Evolutionary conservation across 2,329 filamentous ascomycete species (phyloP), one percentile per base, ranked within the genome.

Genomic region (Tolypocladium amazonense): DNA sequence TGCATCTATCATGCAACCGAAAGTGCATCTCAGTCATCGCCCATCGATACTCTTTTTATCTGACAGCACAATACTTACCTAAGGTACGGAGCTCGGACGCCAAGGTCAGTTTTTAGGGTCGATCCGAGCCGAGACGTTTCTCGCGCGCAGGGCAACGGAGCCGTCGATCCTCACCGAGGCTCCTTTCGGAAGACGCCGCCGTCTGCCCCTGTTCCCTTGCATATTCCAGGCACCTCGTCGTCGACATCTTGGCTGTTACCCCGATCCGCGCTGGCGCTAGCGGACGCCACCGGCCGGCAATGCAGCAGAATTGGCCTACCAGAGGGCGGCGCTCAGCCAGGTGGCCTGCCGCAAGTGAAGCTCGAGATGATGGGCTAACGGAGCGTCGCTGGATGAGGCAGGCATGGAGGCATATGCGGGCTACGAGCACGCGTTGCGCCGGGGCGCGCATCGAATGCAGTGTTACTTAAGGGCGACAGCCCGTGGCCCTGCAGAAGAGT

Each of bases 281-380:
- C 30, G 30, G 50, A 11, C 50, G 50, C 50, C 50, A 35, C 50
- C 30, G 20, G 33, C 18, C 50, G 50, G 30, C 50, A 23, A 12
- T 23, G 50, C 30, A 7, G 50, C 9, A 7, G 30, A 45, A 37
- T 60, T 58, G 59, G 59, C 62, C 61, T 63, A 64, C 62, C 62
- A 64, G 56, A 58, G 58, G 56, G 52, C 57, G 14, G 58, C 50
- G 30, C 59, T 56, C 25, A n/a, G 56, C 54, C 62, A 64, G 61
- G 61, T 64, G 62, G 43, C n/a, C 56, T 33, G 56, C 20, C 23
- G 23, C 41, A 11, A 8, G 4, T 15, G 30, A 54, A 54, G 20
- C 50, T 54, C 30, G 18, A 54, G 20, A 35, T 54, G 6, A 35
- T 37, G 50, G 30, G 15, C 30, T 8, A 15, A 5, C 50, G 30